These are phyloP conservation scores for Plasmodium sp. DNA, from an alignment of 169 alveolate genomes.

Conservation along the genomic window DNA sequence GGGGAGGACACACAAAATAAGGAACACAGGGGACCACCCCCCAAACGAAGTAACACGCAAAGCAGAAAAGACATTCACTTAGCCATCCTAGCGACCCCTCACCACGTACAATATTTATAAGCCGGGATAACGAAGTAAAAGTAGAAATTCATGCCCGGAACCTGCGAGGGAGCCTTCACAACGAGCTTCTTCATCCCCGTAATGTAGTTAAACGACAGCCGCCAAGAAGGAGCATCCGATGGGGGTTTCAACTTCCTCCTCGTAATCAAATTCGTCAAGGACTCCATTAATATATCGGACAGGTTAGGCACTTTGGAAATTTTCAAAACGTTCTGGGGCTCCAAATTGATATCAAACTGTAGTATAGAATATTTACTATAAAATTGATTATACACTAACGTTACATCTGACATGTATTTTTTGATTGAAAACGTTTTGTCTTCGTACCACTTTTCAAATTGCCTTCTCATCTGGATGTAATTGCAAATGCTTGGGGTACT, in stretches of 20 bases:
- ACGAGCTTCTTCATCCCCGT: conserved; percentile 26
- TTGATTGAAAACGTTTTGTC: conserved; percentile 19
- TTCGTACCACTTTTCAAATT: conserved; percentile 6
- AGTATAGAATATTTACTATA: neutral
- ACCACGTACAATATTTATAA: conserved; percentile 10
- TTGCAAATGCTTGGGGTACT: neutral
- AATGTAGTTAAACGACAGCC: conserved; percentile 22
- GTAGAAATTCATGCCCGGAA: conserved; percentile 17
- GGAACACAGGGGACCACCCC: neutral
- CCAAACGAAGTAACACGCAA: neutral
- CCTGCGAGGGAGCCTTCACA: neutral
- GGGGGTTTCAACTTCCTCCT: neutral
- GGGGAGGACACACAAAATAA: too few relatives aligned
- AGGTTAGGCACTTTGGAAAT: neutral
- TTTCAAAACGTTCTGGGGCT: neutral
- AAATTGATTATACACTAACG: conserved; percentile 16
- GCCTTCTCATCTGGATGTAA: neutral
- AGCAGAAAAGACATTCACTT: neutral
- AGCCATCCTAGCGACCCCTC: neutral
- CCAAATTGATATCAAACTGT: neutral
- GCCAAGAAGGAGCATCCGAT: conserved; percentile 18
- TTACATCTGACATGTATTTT: conserved; percentile 22
- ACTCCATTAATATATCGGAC: neutral
- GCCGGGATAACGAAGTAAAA: conserved; percentile 15
- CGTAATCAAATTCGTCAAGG: neutral